Conservation (phyloP, 148 eudicot species). For the Vaccinium myrtillus region DNA sequence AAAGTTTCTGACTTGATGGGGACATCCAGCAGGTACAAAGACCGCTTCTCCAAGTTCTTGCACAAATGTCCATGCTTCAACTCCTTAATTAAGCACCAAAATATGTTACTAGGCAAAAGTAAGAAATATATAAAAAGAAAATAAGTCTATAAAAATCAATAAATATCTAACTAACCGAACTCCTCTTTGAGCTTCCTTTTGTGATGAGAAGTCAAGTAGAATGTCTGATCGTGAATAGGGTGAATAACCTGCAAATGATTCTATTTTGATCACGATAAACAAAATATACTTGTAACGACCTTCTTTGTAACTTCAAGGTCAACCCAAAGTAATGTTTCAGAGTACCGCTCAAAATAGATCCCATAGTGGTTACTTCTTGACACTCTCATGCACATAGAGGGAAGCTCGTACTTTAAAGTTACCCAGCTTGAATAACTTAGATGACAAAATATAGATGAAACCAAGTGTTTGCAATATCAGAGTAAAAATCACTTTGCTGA, state of each 20-base stretch:
- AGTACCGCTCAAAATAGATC: not conserved
- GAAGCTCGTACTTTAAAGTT: not conserved
- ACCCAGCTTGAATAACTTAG: not conserved
- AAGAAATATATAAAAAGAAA: not conserved
- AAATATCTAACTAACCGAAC: constrained; percentile 37
- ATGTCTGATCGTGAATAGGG: constrained; percentile 54
- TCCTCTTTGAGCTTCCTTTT: constrained; percentile 50
- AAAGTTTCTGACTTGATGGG: constrained; percentile 32
- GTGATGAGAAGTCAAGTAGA: constrained; percentile 43
- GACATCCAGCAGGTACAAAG: constrained; percentile 12
- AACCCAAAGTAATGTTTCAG: not conserved
- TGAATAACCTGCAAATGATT: constrained; percentile 38
- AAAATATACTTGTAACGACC: not conserved
- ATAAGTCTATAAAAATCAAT: not conserved
- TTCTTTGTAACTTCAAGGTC: not conserved
- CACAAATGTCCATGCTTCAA: constrained; percentile 39
- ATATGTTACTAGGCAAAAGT: not conserved
- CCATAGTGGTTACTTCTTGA: not conserved
- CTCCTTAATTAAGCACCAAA: constrained; percentile 23
- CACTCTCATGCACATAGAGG: not conserved
- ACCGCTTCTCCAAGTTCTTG: constrained; percentile 37
- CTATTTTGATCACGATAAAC: not conserved
- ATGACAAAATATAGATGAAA: not conserved
- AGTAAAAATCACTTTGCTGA: too few relatives aligned
- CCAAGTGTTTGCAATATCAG: not conserved